Conservation (phyloP, 2,329 filamentous ascomycete genomes). For the Basipetospora chlamydospora region DNA sequence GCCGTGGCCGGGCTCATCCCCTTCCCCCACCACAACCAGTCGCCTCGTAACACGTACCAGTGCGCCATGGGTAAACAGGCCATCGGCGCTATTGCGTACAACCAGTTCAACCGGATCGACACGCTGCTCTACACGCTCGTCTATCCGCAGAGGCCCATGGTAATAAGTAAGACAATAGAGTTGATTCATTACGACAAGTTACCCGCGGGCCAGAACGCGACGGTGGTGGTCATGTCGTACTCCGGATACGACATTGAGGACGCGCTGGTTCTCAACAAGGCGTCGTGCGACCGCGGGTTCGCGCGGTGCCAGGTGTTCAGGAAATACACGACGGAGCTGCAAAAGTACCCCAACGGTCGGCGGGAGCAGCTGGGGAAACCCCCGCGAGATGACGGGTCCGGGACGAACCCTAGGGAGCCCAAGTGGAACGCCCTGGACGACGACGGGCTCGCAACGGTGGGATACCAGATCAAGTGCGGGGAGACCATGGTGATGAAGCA, state of each 20-base stretch:
- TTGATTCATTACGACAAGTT: slow-evolving; percentile 95
- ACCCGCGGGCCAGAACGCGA: slow-evolving; percentile 91
- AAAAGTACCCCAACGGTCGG: slow-evolving; percentile 75
- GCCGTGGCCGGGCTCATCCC: slow-evolving; percentile 93
- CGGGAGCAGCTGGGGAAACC: slow-evolving; percentile 50
- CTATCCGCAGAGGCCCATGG: slow-evolving; percentile 94
- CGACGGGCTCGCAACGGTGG: slow-evolving; percentile 84
- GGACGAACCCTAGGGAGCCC: slow-evolving; percentile 41
- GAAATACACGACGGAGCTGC: slow-evolving; percentile 76
- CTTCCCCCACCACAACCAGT: slow-evolving; percentile 98
- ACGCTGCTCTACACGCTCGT: slow-evolving; percentile 93
- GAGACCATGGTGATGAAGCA: slow-evolving; percentile 88
- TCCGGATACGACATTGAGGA: slow-evolving; percentile 99
- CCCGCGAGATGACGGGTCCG: slow-evolving; percentile 40
- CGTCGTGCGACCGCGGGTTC: slow-evolving; percentile 86
- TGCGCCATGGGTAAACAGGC: slow-evolving; percentile 99
- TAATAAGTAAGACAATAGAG: slow-evolving; percentile 93
- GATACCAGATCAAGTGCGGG: slow-evolving; percentile 60
- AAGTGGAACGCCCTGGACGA: slow-evolving; percentile 62
- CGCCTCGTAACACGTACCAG: slow-evolving; percentile 95
- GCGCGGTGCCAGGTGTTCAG: slow-evolving; percentile 96
- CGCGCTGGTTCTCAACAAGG: slow-evolving; percentile 91
- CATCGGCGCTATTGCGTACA: slow-evolving; percentile 94
- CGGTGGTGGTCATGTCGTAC: slow-evolving; percentile 97
- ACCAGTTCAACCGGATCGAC: slow-evolving; percentile 94